Base-by-base conservation (phyloP, 2,329 filamentous ascomycete genomes). In the Fusarium metavorans region DNA sequence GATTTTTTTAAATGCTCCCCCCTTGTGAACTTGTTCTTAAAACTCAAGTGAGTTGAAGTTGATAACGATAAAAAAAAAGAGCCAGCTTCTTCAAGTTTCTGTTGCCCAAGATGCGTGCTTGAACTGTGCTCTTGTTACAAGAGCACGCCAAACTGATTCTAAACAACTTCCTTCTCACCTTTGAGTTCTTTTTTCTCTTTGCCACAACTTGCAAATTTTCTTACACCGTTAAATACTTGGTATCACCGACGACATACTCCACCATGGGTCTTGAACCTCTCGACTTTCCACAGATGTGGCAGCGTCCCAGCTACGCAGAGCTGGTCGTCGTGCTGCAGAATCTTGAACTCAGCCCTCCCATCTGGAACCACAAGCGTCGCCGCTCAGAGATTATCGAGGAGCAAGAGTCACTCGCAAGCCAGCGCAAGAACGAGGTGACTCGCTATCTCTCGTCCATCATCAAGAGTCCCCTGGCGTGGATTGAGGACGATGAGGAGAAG, bases 241-340 rank as follows among this genome's bases (percentile, higher is more conserved):
- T 35, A 45, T 32, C n/a, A 32, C 25, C 30, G 20, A 37, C 43
- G 32, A 34, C 13, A 30, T 27, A 62, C 23, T 66, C 37, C 43
- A 71, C 43, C 25, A 83, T 83, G 81, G 79, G 77, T 27, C 73
- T 83, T 35, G 79, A 73, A 59, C 83, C 63, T 78, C 83, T 66
- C 83, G 93, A 96, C 79, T 89, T 98, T 30, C 94, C 95, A n/a
- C 94, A 95, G 79, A 88, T 96, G 72, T 94, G 95, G 88, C 90
- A 92, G 77, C 92, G 90, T 79, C 95, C 95, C 8, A 86, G 91
- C 23, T 92, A 90, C 68, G 84, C 86, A 35, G 86, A 88, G 6
- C 87, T 98, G 54, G 83, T 94, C 59, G 83, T 87, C 30, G 90
- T 90, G 30, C 89, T 98, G n/a, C 84, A 89, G 37, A 84, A 90